A percentile compares a stretch with the other conserved stretches of the same genome.
phyloP scores from a whole-genome alignment of 2,329 filamentous ascomycete genomes.

The Fonsecaea monophora region DNA sequence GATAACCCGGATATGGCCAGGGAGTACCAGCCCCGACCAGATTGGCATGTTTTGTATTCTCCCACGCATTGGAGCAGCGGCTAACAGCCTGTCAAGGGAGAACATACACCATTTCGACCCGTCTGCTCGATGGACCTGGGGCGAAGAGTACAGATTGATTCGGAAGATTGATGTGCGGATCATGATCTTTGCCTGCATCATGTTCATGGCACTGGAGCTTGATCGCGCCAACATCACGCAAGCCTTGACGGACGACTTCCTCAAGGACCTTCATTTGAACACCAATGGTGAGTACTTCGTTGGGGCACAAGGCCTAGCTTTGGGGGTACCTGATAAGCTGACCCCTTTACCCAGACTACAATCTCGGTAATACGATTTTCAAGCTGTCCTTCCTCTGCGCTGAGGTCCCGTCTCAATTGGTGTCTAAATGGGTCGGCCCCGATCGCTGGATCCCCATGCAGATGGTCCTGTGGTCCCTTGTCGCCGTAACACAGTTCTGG shows the following conservation, averaged over 20 bases:
- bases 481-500: constrained; percentile 51
- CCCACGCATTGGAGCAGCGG: not conserved
- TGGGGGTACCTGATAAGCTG: constrained; percentile 25
- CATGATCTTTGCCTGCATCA: constrained; percentile 51
- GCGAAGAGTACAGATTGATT: constrained; percentile 38
- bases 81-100: constrained; percentile 42
- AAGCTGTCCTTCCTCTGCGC: constrained; percentile 60
- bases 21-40: constrained; percentile 39
- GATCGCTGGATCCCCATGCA: constrained; percentile 64
- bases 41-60: constrained; percentile 41
- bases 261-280: constrained; percentile 49
- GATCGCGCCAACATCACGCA: constrained; percentile 65
- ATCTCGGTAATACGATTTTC: constrained; percentile 61
- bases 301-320: not conserved
- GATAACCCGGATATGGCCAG: constrained; percentile 51
- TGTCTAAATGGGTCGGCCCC: constrained; percentile 61
- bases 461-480: constrained; percentile 50
- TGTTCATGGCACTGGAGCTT: constrained; percentile 67
- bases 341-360: constrained; percentile 38
- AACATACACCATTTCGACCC: constrained; percentile 57
- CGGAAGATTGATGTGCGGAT: constrained; percentile 42
- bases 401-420: constrained; percentile 64
- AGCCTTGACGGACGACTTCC: constrained; percentile 64
- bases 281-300: constrained; percentile 39
- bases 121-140: constrained; percentile 24